Evolutionary conservation across 2,329 filamentous ascomycete genomes (phyloP).

Genomic region (Ceratocystis eucalypticola): DNA sequence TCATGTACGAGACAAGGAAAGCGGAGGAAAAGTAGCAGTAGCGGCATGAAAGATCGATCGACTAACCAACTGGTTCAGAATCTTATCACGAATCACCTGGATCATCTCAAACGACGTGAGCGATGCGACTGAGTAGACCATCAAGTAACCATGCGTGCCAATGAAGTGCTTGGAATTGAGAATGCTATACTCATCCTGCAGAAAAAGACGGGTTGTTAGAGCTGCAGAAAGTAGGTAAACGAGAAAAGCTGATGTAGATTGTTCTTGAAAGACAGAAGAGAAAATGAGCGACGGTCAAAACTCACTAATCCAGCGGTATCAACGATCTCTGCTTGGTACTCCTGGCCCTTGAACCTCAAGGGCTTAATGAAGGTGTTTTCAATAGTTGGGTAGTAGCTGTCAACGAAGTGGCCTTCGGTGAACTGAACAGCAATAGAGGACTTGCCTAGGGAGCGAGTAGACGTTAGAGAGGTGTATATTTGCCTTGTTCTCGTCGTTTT

Average conservation of each 20-base stretch:
- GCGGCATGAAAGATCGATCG: neutral
- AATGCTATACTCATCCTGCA: conserved; percentile 92
- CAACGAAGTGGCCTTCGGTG: conserved; percentile 94
- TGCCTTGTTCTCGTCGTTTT: neutral
- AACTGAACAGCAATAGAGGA: conserved; percentile 94
- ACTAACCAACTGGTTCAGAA: conserved; percentile 81
- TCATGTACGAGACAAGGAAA: neutral
- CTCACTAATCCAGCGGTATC: conserved; percentile 86
- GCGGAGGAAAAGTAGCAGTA: neutral
- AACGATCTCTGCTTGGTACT: conserved; percentile 92
- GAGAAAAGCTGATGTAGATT: neutral
- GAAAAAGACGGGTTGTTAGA: conserved; percentile 11
- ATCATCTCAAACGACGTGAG: conserved; percentile 96
- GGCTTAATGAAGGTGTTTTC: conserved; percentile 98
- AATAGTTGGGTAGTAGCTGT: conserved; percentile 97
- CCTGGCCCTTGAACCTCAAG: conserved; percentile 83
- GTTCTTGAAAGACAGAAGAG: neutral
- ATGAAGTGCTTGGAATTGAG: conserved; percentile 98
- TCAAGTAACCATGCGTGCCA: conserved; percentile 96
- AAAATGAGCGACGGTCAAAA: conserved; percentile 21
- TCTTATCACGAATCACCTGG: conserved; percentile 89
- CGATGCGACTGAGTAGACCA: conserved; percentile 94
- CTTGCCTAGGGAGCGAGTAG: conserved; percentile 52
- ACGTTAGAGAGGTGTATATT: neutral
- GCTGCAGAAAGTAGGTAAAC: neutral